Evolutionary conservation across 768 basidiomycete genomes (phyloP).

Genomic region (Hericium rajendrae): DNA sequence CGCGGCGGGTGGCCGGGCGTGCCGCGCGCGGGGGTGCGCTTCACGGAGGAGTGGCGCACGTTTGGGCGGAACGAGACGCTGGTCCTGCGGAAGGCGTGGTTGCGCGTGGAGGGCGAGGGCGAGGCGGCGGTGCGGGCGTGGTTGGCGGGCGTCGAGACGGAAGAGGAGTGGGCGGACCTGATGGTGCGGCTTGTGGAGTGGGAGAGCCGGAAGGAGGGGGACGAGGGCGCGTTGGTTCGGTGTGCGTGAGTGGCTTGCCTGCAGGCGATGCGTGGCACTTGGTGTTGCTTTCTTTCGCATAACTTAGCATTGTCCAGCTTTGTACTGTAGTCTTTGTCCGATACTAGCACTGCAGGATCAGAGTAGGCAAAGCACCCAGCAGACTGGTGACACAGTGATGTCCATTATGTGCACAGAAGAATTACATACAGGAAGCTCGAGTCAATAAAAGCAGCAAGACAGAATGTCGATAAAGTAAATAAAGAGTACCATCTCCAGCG

Average conservation of each 20-base stretch:
- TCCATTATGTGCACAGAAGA: too few species aligned
- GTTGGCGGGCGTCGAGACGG: slow-evolving; percentile 40
- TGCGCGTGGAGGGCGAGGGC: slow-evolving; percentile 33
- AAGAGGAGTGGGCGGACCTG: slow-evolving; percentile 40
- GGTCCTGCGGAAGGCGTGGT: slow-evolving; percentile 34
- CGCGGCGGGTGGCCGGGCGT: slow-evolving; percentile 18
- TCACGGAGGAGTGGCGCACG: slow-evolving; percentile 42
- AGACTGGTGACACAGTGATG: too few species aligned
- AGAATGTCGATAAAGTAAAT: too few species aligned
- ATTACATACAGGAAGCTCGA: too few species aligned
- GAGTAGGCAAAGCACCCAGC: too few species aligned
- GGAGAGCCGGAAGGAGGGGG: slow-evolving; percentile 45
- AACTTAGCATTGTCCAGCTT: too few species aligned
- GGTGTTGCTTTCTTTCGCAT: too few species aligned
- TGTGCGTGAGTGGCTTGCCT: neutral
- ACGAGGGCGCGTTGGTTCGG: slow-evolving; percentile 10
- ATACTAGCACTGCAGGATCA: too few species aligned
- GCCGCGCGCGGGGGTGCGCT: slow-evolving; percentile 33
- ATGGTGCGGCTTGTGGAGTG: slow-evolving; percentile 38
- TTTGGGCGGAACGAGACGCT: slow-evolving; percentile 23
- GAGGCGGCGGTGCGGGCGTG: slow-evolving; percentile 25
- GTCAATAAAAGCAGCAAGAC: too few species aligned
- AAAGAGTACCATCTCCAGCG: too few species aligned
- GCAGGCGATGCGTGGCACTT: too few species aligned
- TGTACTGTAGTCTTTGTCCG: too few species aligned